Evolutionary conservation across 1,139 yeast species (phyloP), one percentile per base, ranked within the genome.

Genomic region (Nakaseomyces nivariensis): DNA sequence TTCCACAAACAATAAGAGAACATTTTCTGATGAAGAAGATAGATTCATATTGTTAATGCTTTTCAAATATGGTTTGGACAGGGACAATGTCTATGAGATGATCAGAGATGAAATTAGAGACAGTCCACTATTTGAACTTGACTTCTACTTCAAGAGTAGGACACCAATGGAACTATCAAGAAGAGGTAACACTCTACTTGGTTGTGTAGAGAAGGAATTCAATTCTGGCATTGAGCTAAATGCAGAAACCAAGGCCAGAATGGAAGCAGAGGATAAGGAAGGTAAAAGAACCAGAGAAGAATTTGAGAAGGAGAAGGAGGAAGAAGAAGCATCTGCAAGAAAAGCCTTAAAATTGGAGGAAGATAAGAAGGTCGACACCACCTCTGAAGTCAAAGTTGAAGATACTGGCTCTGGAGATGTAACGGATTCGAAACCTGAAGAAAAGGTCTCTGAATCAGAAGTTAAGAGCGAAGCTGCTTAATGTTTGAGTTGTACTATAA

Each of bases 21-120:
- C 81, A 1, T 85, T 78, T 65, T 77, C 82, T 22, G 88, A 82
- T 43, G 88, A 81, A 54, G 94, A 85, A 61, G 95, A 85, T 61
- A 70, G 89, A 52, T 85, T 80, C 60, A 68, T 85, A 54, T 67
- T 85, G 52, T 76, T 83, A 7, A 84, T 81, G 66, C 67, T 83
- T 58, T 80, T 79, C 63, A 72, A 82, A 52, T 77, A 72, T 64
- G 94, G 94, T 0, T 61, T 84, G 43, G 88, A 82, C 54, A 72
- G 80, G 49, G 78, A 77, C 5, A 86, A 82, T 56, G 67, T 84
- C 8, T 81, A 78, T 58, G 94, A 84, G 46, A 61, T 76, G 51
- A 78, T 84, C 44, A 73, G 81, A 54, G 81, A 79, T 50, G 77
- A 79, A 37, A 80, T 85, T 46, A 71, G 82, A 54, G 75, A 74